phyloP scores from a whole-genome alignment of 345 rosid species.

The Tarenaya hassleriana region DNA sequence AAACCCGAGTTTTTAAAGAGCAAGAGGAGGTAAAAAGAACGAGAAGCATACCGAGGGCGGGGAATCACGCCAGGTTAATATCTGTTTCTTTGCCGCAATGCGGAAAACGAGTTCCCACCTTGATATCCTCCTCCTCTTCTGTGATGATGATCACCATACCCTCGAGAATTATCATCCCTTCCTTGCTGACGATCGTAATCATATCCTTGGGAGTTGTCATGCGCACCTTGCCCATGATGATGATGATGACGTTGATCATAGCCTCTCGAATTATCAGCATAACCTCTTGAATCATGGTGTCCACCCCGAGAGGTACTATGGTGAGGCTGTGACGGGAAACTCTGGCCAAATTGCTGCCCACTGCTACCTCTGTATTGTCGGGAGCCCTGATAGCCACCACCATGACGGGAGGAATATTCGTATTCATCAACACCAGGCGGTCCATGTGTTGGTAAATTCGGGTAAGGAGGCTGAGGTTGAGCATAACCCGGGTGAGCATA shows the following conservation, averaged over 20 bases:
- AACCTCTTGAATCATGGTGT: conserved; percentile 21
- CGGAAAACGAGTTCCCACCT: conserved; percentile 32
- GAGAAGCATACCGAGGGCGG: too few relatives aligned
- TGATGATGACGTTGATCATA: conserved; percentile 23
- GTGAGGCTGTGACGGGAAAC: conserved; percentile 33
- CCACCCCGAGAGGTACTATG: conserved; percentile 35
- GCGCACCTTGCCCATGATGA: conserved; percentile 25
- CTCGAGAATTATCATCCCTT: too few relatives aligned
- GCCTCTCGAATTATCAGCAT: conserved; percentile 7
- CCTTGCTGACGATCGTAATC: conserved; percentile 24
- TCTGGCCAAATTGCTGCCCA: conserved; percentile 31
- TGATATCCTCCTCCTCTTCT: conserved; percentile 17
- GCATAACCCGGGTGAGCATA: conserved; percentile 14
- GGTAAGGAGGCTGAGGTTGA: conserved; percentile 26
- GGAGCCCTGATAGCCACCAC: conserved; percentile 32
- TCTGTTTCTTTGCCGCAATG: conserved; percentile 26
- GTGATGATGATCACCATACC: conserved; percentile 20
- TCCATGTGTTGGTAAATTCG: conserved; percentile 4
- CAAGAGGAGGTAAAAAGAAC: too few relatives aligned
- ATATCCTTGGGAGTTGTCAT: conserved; percentile 22
- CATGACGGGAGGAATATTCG: conserved; percentile 19
- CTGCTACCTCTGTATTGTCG: conserved; percentile 30
- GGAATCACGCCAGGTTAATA: background rate
- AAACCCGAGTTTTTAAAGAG: too few relatives aligned
- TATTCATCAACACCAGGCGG: too few relatives aligned